Percentiles rank a stretch among this genome's conserved stretches.
Conservation (phyloP, 768 basidiomycete species). For the Collybia mongolica region DNA sequence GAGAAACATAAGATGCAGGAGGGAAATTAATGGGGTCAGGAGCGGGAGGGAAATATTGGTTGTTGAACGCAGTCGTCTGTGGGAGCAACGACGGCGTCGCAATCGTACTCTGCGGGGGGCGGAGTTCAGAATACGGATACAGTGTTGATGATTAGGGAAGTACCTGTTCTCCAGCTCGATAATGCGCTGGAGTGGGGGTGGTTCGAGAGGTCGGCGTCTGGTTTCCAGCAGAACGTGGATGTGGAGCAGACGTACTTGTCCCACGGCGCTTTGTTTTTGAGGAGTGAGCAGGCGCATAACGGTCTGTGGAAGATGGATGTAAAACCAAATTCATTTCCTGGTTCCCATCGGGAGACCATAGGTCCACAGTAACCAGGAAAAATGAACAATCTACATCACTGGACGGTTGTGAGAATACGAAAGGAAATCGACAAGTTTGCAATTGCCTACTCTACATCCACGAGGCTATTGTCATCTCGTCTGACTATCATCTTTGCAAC, state of each 20-base stretch:
- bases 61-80: constrained; percentile 37
- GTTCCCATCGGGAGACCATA: constrained; percentile 83
- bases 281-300: constrained; percentile 56
- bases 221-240: constrained; percentile 35
- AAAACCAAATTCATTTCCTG: constrained; percentile 88
- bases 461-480: constrained; percentile 60
- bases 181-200: constrained; percentile 48
- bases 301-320: constrained; percentile 79
- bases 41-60: constrained; percentile 45
- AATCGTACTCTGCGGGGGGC: background rate
- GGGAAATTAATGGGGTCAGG: constrained; percentile 40
- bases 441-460: constrained; percentile 72
- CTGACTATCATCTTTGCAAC: constrained; percentile 81
- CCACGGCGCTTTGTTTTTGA: constrained; percentile 43
- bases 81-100: constrained; percentile 38
- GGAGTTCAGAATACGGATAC: constrained; percentile 11
- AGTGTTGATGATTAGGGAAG: constrained; percentile 5
- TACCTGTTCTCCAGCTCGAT: constrained; percentile 45
- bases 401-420: constrained; percentile 5
- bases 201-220: constrained; percentile 47
- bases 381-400: constrained; percentile 88
- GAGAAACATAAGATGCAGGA: constrained; percentile 37
- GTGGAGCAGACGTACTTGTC: constrained; percentile 33
- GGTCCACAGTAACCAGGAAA: constrained; percentile 89
- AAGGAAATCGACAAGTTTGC: background rate